Evolutionary conservation across 768 basidiomycete genomes (phyloP).

Genomic region (Lactarius vividus): DNA sequence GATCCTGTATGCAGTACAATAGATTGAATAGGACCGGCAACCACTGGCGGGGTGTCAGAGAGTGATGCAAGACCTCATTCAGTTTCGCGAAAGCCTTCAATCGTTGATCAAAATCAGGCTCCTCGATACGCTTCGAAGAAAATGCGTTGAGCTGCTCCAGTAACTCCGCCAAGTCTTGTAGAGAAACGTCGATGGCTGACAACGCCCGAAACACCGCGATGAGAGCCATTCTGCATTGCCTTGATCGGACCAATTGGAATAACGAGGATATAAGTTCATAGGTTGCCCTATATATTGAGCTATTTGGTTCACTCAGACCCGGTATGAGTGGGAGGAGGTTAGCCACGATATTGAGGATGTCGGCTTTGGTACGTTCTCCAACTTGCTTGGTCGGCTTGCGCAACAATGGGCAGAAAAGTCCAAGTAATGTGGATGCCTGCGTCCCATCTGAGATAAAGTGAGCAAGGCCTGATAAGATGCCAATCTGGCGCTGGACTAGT

Average conservation of each 20-base stretch:
- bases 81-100: constrained; percentile 69
- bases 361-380: constrained; percentile 81
- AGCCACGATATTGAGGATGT: constrained; percentile 70
- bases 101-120: constrained; percentile 90
- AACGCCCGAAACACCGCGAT: constrained; percentile 61
- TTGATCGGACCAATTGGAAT: constrained; percentile 73
- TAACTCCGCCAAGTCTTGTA: constrained; percentile 51
- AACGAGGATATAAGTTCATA: constrained; percentile 70
- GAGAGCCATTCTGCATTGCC: constrained; percentile 67
- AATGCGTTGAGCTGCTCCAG: constrained; percentile 80
- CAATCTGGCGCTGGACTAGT: constrained; percentile 77
- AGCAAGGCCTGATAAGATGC: constrained; percentile 76
- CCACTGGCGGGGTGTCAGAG: constrained; percentile 59
- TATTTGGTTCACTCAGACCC: constrained; percentile 49
- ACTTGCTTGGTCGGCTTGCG: constrained; percentile 72
- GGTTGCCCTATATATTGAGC: constrained; percentile 46
- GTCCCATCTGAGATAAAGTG: constrained; percentile 63
- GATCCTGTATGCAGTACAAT: constrained; percentile 84
- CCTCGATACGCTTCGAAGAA: constrained; percentile 76
- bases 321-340: constrained; percentile 66
- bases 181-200: constrained; percentile 44
- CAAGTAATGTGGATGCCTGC: constrained; percentile 72
- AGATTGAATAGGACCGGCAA: constrained; percentile 78
- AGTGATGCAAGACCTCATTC: constrained; percentile 60
- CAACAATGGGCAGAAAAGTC: constrained; percentile 75